Conservation (phyloP, 306 rosid species). For the barrel medic (Medicago truncatula) region MtrunA17r5.0-ANR NC_053043.1:47584501-47585000, state of each 20-base stretch:
- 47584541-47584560: constrained; percentile 30
- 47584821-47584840: constrained; percentile 80
- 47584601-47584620: too few relatives aligned
- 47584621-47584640: constrained; percentile 72
- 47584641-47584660: constrained; percentile 70
- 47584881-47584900: constrained; percentile 3
- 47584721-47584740: constrained; percentile 62
- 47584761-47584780: constrained; percentile 61
- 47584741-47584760: constrained; percentile 54
- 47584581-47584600: too few relatives aligned
- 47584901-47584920: not conserved
- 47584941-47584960: constrained; percentile 6
- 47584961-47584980: not conserved
- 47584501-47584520: constrained; percentile 1
- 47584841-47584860: constrained; percentile 80
- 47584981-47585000: constrained; percentile 1
- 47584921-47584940: not conserved
- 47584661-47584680: constrained; percentile 74
- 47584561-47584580: too few relatives aligned
- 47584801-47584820: constrained; percentile 66
- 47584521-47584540: constrained; percentile 15
- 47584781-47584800: constrained; percentile 46
- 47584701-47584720: constrained; percentile 57
- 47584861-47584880: constrained; percentile 45
- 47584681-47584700: constrained; percentile 72